These are phyloP conservation scores for Diaporthe citriasiana DNA, from an alignment of 2,329 filamentous ascomycete species.

Conservation along the genomic window DNA sequence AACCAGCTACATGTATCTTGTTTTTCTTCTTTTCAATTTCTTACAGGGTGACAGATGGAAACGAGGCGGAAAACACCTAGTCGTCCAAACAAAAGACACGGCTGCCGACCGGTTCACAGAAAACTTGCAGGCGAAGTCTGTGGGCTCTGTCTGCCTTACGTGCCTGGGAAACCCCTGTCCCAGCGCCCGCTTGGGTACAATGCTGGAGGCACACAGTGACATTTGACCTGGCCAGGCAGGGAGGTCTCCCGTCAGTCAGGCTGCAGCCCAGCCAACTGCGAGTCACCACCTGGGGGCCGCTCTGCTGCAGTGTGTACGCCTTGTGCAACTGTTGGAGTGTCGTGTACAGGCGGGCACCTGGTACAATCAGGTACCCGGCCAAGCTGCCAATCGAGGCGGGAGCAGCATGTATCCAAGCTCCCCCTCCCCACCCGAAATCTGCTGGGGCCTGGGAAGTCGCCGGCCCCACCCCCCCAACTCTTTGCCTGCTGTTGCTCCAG, in stretches of 20 bases:
- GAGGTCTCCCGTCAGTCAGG: constrained; percentile 35
- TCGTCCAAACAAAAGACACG: neutral
- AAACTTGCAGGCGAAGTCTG: constrained; percentile 23
- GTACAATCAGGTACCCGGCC: constrained; percentile 23
- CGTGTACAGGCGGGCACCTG: constrained; percentile 18
- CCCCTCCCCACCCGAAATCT: constrained; percentile 19
- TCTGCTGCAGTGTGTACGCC: constrained; percentile 30
- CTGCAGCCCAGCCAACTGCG: constrained; percentile 37
- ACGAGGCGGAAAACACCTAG: neutral
- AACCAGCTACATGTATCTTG: neutral
- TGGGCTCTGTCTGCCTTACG: constrained; percentile 40
- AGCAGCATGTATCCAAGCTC: constrained; percentile 11
- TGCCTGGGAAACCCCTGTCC: constrained; percentile 39
- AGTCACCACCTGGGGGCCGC: constrained; percentile 35
- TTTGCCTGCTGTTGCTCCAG: constrained; percentile 19
- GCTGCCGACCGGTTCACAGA: neutral
- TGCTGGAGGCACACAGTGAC: constrained; percentile 20
- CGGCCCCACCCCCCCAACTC: constrained; percentile 23
- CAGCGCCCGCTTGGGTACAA: constrained; percentile 2
- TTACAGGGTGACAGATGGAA: neutral
- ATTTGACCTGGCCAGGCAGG: constrained; percentile 24
- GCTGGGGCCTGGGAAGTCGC: constrained; percentile 22
- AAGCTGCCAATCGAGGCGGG: constrained; percentile 30
- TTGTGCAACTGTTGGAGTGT: constrained; percentile 34
- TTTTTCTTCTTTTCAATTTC: neutral